These are phyloP conservation scores for Metschnikowia kunwiensis DNA, from an alignment of 805 yeast genomes.

Conservation along the genomic window DNA sequence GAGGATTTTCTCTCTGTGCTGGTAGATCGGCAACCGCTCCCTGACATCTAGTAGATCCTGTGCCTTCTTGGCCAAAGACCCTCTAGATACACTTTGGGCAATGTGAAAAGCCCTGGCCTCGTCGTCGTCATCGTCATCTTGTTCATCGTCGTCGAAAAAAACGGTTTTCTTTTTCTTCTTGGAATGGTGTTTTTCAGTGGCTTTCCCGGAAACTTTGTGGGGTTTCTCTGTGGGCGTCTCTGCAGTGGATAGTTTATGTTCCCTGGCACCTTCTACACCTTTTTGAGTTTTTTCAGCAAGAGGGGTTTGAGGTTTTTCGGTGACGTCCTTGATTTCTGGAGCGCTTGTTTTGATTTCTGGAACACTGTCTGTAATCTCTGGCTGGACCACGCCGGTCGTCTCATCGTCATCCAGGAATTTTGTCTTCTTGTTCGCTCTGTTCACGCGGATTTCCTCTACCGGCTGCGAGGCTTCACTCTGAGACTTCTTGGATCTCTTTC, in stretches of 20 bases:
- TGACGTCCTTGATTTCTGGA: neutral
- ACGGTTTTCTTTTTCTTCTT: conserved; percentile 20
- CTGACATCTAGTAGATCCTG: conserved; percentile 49
- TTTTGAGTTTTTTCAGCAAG: neutral
- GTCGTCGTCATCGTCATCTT: conserved; percentile 33
- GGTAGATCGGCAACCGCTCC: conserved; percentile 69
- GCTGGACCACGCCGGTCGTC: too few species aligned
- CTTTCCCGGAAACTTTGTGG: neutral
- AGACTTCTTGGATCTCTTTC: conserved; percentile 22
- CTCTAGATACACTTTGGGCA: conserved; percentile 4
- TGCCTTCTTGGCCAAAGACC: conserved; percentile 33
- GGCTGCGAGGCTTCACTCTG: conserved; percentile 7
- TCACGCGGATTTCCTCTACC: conserved; percentile 15
- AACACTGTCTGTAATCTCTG: neutral
- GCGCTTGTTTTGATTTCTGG: neutral
- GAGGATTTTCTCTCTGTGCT: conserved; percentile 62
- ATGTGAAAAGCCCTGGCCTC: conserved; percentile 8
- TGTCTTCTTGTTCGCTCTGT: conserved; percentile 24
- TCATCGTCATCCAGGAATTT: conserved; percentile 21
- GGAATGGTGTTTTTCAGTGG: neutral
- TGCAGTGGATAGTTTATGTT: neutral
- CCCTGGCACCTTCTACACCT: neutral
- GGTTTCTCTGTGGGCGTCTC: neutral
- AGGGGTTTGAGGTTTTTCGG: neutral
- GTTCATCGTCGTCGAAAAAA: conserved; percentile 36